Conservation (phyloP, 495 filamentous ascomycete genomes). For the Aspergillus biplanus region DNA sequence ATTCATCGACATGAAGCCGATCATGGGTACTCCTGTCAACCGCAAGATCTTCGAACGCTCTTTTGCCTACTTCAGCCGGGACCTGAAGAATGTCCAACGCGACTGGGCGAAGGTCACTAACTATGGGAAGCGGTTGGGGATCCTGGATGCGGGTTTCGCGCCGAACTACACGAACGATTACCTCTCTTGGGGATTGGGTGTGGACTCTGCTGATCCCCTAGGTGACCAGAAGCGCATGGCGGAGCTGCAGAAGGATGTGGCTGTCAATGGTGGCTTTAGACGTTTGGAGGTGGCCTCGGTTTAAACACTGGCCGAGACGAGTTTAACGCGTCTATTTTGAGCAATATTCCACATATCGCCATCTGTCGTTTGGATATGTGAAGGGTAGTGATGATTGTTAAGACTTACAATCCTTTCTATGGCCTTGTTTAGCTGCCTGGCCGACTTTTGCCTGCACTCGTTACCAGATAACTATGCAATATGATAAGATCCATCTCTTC, state of each 20-base stretch:
- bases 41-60: constrained; percentile 74
- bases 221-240: constrained; percentile 71
- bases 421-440: background rate
- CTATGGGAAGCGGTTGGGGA: constrained; percentile 68
- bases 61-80: constrained; percentile 70
- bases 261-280: constrained; percentile 50
- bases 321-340: background rate
- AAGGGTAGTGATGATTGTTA: background rate
- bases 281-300: constrained; percentile 41
- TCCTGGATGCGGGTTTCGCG: constrained; percentile 58
- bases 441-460: background rate
- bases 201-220: constrained; percentile 61
- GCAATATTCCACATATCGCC: background rate
- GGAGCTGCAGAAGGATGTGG: constrained; percentile 60
- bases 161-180: constrained; percentile 71
- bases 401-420: background rate
- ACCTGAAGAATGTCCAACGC: constrained; percentile 69
- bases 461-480: background rate
- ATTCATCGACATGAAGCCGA: constrained; percentile 69
- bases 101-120: constrained; percentile 73
- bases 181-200: constrained; percentile 63
- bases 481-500: background rate
- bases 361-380: background rate
- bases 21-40: constrained; percentile 66
- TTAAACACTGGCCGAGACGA: constrained; percentile 20